Evolutionary conservation across 257 asterid species (phyloP).

Genomic region (Solanum lycopersicoides): DNA sequence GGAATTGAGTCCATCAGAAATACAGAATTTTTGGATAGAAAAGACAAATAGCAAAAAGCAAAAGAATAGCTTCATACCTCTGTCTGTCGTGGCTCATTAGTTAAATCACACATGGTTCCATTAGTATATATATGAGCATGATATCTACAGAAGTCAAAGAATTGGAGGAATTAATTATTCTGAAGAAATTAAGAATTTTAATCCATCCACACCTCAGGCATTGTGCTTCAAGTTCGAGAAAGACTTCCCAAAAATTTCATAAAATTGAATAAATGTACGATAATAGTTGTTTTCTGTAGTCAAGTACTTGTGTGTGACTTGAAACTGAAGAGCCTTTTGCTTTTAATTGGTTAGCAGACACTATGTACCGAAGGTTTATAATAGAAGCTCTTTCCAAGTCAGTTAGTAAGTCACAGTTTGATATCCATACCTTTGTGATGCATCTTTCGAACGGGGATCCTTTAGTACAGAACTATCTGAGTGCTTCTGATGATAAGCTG

Average conservation of each 20-base stretch:
- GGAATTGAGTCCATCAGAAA: constrained; percentile 16
- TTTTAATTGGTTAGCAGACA: neutral
- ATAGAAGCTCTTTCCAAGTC: neutral
- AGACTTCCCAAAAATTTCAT: neutral
- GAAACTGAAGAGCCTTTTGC: neutral
- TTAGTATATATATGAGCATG: constrained; percentile 82
- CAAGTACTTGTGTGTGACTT: neutral
- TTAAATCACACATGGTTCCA: constrained; percentile 86
- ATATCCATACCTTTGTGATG: constrained; percentile 77
- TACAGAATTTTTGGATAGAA: constrained; percentile 1
- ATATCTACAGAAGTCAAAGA: constrained; percentile 43
- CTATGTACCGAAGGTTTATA: neutral
- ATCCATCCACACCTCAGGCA: neutral
- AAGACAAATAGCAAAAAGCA: neutral
- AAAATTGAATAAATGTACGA: neutral
- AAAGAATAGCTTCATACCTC: constrained; percentile 41
- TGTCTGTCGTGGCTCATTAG: constrained; percentile 86
- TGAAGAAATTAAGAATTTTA: neutral
- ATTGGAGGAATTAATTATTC: neutral
- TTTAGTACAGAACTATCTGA: constrained; percentile 75
- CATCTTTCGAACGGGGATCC: constrained; percentile 98
- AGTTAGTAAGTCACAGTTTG: neutral
- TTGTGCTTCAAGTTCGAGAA: neutral
- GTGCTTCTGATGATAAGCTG: constrained; percentile 60
- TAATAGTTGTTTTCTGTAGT: neutral